Evolutionary conservation across 495 filamentous ascomycete genomes (phyloP), one percentile per base, ranked within the genome.

Genomic region (Xylona heveae): DNA sequence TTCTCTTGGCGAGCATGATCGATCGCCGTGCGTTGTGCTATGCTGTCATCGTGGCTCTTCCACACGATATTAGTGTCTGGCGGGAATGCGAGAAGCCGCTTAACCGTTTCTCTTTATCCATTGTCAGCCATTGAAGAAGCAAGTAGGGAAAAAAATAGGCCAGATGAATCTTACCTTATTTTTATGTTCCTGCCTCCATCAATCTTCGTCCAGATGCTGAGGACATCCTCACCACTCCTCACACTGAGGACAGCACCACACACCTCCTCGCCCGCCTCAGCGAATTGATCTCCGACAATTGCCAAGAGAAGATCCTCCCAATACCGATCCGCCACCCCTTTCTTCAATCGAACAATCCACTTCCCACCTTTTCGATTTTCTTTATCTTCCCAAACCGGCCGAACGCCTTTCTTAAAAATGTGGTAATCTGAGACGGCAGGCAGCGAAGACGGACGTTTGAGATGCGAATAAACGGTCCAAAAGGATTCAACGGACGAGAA

Each of bases 301-400:
- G 80, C 82, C 39, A 95, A 54, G 30, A 95, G 61, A 29, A 97
- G 59, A 47, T 97, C 83, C 59, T 97, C 88, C 78, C 90, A 97
- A 57, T 93, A 97, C 25, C 90, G 74, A 53, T 94, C 90, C 8
- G 78, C 75, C 14, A 95, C 79, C 17, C 88, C 88, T 60, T 97
- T 97, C 66, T 85, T 91, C 44, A 97, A 54, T 42, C 85, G 61
- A 46, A 97, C 71, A 31, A 92, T 80, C 84, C 85, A 97, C 59
- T 97, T 97, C 18, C 88, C 88, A 32, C 88, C 88, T 33, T 71
- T 67, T 56, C 80, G 91, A 55, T 97, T 97, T 42, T 85, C 82
- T 31, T 92, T 80, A 45, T 97, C 88, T 54, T 97, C 88, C 88
- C 88, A 97, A 46, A 95, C 88, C 23, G 88, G 88, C 37, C 88